Percentiles rank a stretch among this genome's conserved stretches.
These are phyloP conservation scores for Fragilaria crotonensis DNA, from an alignment of 108 stramenopile genomes.

Conservation along the genomic window DNA sequence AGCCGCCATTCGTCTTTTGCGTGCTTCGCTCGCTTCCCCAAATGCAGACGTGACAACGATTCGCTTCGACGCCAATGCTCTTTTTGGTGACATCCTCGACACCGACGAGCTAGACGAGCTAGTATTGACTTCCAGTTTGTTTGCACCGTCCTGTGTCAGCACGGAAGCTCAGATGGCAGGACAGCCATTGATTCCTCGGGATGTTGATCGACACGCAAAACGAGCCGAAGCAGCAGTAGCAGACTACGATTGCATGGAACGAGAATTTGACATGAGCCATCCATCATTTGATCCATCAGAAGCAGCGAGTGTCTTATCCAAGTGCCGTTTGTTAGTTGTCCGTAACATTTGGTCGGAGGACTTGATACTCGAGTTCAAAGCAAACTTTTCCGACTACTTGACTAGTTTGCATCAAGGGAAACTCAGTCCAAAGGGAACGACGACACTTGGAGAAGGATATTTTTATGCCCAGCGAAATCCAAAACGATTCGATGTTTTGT, in stretches of 20 bases:
- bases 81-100: no score
- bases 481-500: constrained; percentile 11
- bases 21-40: no score
- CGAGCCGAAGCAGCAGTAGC: constrained; percentile 1
- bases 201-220: constrained; percentile 18
- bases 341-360: constrained; percentile 14
- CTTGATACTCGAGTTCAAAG: constrained; percentile 8
- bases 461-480: constrained; percentile 2
- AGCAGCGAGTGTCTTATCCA: constrained; percentile 2
- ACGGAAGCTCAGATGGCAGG: no score
- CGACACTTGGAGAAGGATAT: neutral
- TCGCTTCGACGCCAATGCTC: no score
- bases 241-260: constrained; percentile 16
- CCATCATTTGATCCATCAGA: constrained; percentile 5
- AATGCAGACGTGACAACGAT: no score
- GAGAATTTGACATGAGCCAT: constrained; percentile 10
- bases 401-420: neutral
- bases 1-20: no score
- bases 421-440: neutral
- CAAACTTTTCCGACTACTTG: neutral
- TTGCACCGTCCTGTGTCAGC: no score
- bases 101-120: no score
- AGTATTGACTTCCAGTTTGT: no score
- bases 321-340: constrained; percentile 19
- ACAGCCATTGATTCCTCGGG: no score